phyloP scores from a whole-genome alignment of 2,329 filamentous ascomycete species.

The Colletotrichum liriopes region DNA sequence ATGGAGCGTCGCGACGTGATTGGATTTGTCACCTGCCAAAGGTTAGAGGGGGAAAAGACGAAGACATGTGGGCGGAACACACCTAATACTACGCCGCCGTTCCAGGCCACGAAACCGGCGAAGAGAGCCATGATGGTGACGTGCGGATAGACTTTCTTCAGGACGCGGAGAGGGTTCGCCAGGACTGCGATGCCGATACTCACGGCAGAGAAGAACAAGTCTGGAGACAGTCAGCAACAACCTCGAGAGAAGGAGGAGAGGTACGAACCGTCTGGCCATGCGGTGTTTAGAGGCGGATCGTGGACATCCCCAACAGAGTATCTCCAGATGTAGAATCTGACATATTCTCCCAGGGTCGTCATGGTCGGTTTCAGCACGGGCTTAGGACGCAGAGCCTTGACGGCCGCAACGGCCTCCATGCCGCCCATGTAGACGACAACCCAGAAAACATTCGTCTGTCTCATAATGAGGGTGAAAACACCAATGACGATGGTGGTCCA shows the following conservation, averaged over 20 bases:
- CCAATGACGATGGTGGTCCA: slow-evolving; percentile 70
- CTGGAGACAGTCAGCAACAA: slow-evolving; percentile 52
- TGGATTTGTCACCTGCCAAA: slow-evolving; percentile 86
- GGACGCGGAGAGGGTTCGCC: slow-evolving; percentile 62
- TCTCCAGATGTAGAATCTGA: slow-evolving; percentile 58
- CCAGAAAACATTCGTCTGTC: slow-evolving; percentile 99
- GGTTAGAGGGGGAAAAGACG: slow-evolving; percentile 47
- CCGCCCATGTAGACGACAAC: slow-evolving; percentile 83
- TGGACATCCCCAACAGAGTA: slow-evolving; percentile 69
- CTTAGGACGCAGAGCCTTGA: slow-evolving; percentile 60
- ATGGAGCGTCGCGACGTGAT: slow-evolving; percentile 92
- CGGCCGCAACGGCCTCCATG: slow-evolving; percentile 67
- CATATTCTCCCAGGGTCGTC: slow-evolving; percentile 52
- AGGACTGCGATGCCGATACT: slow-evolving; percentile 75
- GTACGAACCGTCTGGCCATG: slow-evolving; percentile 66
- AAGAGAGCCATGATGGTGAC: slow-evolving; percentile 78
- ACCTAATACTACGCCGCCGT: slow-evolving; percentile 93
- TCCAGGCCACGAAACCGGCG: slow-evolving; percentile 84
- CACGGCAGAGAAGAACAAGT: slow-evolving; percentile 70
- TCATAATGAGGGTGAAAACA: slow-evolving; percentile 78
- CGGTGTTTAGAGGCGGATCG: slow-evolving; percentile 64
- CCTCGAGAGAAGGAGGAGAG: neutral
- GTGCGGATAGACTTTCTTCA: slow-evolving; percentile 70
- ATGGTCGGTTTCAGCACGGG: slow-evolving; percentile 51
- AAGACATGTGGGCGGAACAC: slow-evolving; percentile 45